phyloP scores from a whole-genome alignment of 164 flowering plant genomes.

The Sextonia rubra region DNA sequence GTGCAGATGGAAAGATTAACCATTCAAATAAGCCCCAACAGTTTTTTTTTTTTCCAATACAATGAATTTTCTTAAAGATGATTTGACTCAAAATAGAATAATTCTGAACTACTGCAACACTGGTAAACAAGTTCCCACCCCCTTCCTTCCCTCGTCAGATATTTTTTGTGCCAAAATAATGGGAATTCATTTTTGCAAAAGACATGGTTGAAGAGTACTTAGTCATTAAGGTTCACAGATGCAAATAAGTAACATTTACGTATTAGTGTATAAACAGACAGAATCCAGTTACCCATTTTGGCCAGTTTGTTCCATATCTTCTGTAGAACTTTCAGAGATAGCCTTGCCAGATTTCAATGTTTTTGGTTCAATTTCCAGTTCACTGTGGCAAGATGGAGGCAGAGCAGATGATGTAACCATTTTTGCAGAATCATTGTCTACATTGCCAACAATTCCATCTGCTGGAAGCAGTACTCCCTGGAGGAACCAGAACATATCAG shows the following conservation, averaged over 20 bases:
- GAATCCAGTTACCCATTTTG: constrained; percentile 23
- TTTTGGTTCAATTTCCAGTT: constrained; percentile 16
- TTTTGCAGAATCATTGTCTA: constrained; percentile 26
- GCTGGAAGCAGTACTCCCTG: constrained; percentile 51
- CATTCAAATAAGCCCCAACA: neutral
- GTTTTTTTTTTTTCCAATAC: neutral
- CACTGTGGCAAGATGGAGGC: constrained; percentile 7
- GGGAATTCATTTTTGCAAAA: no score
- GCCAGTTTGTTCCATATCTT: constrained; percentile 10
- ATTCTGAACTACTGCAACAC: no score
- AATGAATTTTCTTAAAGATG: neutral
- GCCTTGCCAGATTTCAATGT: constrained; percentile 12
- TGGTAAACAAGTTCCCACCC: no score
- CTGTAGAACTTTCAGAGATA: constrained; percentile 1
- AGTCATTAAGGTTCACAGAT: no score
- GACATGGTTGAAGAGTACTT: no score
- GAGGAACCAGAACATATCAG: constrained; percentile 9
- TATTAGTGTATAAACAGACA: neutral
- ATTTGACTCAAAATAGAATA: no score
- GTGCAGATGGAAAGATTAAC: neutral
- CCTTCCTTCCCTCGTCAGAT: no score
- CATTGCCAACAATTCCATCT: constrained; percentile 30
- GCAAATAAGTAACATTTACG: no score
- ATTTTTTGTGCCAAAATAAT: no score
- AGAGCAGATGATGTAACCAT: constrained; percentile 18